A percentile compares a stretch with the other conserved stretches of the same genome.
These are phyloP conservation scores for Globisporangium sylvaticum DNA, from an alignment of 352 stramenopile genomes.

Conservation along the genomic window DNA sequence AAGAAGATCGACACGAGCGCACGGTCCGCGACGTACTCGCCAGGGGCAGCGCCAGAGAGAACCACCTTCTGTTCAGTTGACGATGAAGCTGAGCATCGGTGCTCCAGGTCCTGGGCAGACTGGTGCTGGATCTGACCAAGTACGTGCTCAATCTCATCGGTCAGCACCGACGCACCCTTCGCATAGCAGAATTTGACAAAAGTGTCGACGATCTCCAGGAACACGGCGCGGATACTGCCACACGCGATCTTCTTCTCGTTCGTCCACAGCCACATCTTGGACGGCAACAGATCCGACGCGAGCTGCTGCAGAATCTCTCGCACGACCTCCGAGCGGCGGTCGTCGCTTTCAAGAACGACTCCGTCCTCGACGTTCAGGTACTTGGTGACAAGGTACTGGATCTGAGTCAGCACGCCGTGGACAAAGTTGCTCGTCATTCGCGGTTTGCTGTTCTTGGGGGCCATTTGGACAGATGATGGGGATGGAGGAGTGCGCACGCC, in stretches of 20 bases:
- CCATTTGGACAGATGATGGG: not conserved
- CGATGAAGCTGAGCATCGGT: constrained; percentile 13
- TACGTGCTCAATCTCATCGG: constrained; percentile 12
- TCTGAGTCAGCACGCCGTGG: constrained; percentile 61
- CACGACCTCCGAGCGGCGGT: constrained; percentile 4
- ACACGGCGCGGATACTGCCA: constrained; percentile 41
- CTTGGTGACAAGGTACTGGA: constrained; percentile 45
- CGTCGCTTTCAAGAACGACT: constrained; percentile 2
- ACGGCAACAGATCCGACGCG: constrained; percentile 30
- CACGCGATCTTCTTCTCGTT: constrained; percentile 23
- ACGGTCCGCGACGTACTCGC: constrained; percentile 43
- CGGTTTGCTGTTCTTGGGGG: not conserved
- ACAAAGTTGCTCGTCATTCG: constrained; percentile 53
- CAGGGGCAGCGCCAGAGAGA: constrained; percentile 16
- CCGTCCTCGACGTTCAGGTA: constrained; percentile 19
- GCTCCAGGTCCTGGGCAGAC: constrained; percentile 25
- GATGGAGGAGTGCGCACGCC: constrained; percentile 18
- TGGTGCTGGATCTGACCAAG: constrained; percentile 24
- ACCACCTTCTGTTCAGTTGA: not conserved
- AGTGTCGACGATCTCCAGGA: constrained; percentile 46
- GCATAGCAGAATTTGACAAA: constrained; percentile 31
- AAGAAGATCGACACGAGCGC: constrained; percentile 52
- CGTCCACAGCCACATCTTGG: constrained; percentile 47
- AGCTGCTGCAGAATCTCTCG: constrained; percentile 30
- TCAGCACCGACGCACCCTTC: constrained; percentile 14